Percentiles rank a stretch among this genome's conserved stretches.
These are phyloP conservation scores for Brassica hybrid DNA, from an alignment of 441 rosid genomes.

Conservation along the genomic window DNA sequence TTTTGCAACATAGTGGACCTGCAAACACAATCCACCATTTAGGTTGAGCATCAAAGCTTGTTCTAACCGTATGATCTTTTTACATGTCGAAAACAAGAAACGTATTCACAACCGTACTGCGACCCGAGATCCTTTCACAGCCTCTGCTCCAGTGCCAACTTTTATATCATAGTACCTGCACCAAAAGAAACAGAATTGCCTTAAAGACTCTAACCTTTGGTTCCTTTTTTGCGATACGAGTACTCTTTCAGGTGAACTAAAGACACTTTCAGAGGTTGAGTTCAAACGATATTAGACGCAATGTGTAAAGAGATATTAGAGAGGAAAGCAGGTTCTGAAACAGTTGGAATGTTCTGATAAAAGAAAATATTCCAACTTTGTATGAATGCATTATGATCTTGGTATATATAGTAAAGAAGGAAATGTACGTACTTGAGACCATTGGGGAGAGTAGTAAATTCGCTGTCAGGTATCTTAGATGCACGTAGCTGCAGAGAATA, in stretches of 20 bases:
- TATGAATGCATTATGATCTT: slow-evolving; percentile 18
- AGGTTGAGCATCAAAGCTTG: slow-evolving; percentile 6
- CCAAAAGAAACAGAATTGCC: slow-evolving; percentile 5
- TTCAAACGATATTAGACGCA: too few species aligned
- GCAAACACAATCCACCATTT: background rate
- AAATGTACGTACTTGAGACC: slow-evolving; percentile 76
- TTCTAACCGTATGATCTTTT: background rate
- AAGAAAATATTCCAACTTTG: too few species aligned
- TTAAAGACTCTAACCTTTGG: background rate
- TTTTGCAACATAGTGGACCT: slow-evolving; percentile 95
- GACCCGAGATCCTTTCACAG: slow-evolving; percentile 91
- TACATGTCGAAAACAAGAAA: slow-evolving; percentile 43
- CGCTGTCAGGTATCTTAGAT: slow-evolving; percentile 79
- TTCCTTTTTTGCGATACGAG: too few species aligned
- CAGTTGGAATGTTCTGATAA: background rate
- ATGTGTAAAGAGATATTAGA: too few species aligned
- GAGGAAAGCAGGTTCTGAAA: too few species aligned
- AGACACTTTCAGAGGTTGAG: background rate
- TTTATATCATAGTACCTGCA: slow-evolving; percentile 90
- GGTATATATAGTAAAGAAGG: background rate
- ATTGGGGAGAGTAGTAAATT: slow-evolving; percentile 75
- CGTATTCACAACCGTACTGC: slow-evolving; percentile 88
- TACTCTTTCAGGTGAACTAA: background rate
- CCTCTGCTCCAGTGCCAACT: slow-evolving; percentile 79
- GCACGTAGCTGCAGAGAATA: slow-evolving; percentile 72